Conservation (phyloP, 352 stramenopile species). For the Pythium guiyangense region DNA sequence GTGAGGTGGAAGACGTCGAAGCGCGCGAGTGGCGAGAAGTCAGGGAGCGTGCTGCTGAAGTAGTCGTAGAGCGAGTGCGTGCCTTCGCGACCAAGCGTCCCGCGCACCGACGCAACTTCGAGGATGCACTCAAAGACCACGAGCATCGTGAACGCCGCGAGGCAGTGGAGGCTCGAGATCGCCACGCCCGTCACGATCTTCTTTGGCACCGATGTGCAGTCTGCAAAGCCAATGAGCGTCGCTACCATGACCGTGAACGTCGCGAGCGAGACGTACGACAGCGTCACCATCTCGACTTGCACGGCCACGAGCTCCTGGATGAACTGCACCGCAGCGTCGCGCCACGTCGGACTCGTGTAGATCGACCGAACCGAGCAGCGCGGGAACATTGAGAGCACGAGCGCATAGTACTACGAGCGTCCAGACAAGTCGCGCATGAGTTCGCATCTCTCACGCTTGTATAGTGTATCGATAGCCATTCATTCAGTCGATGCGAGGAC, state of each 20-base stretch:
- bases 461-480: not conserved
- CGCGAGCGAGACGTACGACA: slow-evolving; percentile 69
- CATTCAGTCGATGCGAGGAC: slow-evolving; percentile 5
- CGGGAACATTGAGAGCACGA: slow-evolving; percentile 92
- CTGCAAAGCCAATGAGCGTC: slow-evolving; percentile 59
- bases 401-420: slow-evolving; percentile 78
- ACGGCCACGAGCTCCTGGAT: slow-evolving; percentile 44
- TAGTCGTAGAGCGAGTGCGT: slow-evolving; percentile 73
- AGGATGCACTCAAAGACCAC: slow-evolving; percentile 80
- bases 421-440: not conserved
- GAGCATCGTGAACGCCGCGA: slow-evolving; percentile 67
- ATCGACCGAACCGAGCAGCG: slow-evolving; percentile 81
- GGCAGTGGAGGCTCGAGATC: slow-evolving; percentile 50
- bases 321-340: slow-evolving; percentile 37
- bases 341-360: slow-evolving; percentile 50
- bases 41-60: slow-evolving; percentile 71
- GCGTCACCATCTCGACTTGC: slow-evolving; percentile 65
- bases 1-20: slow-evolving; percentile 67
- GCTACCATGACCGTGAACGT: slow-evolving; percentile 55
- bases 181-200: slow-evolving; percentile 41
- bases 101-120: slow-evolving; percentile 61
- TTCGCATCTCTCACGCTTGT: not conserved
- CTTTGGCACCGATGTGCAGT: slow-evolving; percentile 67
- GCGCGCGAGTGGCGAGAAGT: slow-evolving; percentile 53
- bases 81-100: slow-evolving; percentile 55